Evolutionary conservation across 306 rosid genomes (phyloP).

Genomic region (Ormosia emarginata): DNA sequence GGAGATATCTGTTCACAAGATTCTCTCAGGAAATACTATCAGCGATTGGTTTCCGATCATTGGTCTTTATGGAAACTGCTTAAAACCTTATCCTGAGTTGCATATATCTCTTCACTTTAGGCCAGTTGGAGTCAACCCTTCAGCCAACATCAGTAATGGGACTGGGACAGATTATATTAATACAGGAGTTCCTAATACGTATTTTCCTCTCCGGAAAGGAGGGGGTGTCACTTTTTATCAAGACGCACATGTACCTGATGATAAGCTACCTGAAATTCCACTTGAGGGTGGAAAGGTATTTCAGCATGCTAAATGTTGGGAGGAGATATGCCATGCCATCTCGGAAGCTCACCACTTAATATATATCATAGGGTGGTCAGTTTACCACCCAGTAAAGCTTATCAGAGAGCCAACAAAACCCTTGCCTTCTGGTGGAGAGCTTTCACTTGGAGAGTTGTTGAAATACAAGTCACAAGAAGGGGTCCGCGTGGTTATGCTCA

Average conservation of each 20-base stretch:
- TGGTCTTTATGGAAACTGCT: conserved; percentile 38
- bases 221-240: conserved; percentile 67
- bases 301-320: conserved; percentile 58
- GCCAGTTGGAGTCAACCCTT: conserved; percentile 26
- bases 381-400: conserved; percentile 52
- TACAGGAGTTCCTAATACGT: conserved; percentile 52
- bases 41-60: conserved; percentile 66
- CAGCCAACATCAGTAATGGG: conserved; percentile 18
- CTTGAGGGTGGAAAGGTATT: conserved; percentile 48
- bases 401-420: conserved; percentile 66
- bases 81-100: conserved; percentile 59
- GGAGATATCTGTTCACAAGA: conserved; percentile 46
- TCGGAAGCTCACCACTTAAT: conserved; percentile 67
- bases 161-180: neutral
- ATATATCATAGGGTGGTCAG: conserved; percentile 68
- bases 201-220: conserved; percentile 64
- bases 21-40: conserved; percentile 36
- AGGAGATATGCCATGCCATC: conserved; percentile 70
- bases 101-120: conserved; percentile 57
- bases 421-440: conserved; percentile 64
- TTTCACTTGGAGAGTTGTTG: conserved; percentile 63
- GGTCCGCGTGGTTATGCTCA: conserved; percentile 51
- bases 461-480: conserved; percentile 80
- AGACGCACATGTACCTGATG: conserved; percentile 66
- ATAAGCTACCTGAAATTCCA: conserved; percentile 49